A percentile compares a stretch with the other conserved stretches of the same genome.
These are phyloP conservation scores for Staphylotrichum longicolle DNA, from an alignment of 495 filamentous ascomycete genomes.

Conservation along the genomic window DNA sequence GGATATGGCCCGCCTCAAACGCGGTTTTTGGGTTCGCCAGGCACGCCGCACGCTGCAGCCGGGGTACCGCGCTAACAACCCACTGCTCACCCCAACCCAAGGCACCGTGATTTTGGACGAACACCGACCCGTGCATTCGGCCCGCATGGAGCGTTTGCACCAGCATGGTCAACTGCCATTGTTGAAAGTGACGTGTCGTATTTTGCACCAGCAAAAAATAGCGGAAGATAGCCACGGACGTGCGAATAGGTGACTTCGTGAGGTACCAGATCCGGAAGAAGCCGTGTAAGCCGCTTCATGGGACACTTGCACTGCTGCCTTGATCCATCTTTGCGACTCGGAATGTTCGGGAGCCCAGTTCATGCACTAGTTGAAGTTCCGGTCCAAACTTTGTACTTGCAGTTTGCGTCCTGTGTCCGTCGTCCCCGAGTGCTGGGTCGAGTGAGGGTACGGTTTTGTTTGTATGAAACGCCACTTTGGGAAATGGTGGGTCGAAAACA, in stretches of 20 bases:
- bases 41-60: neutral
- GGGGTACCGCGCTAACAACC: conserved; percentile 31
- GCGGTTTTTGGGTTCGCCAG: neutral
- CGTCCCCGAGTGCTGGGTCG: no score
- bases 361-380: neutral
- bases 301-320: neutral
- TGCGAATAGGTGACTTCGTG: no score
- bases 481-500: conserved; percentile 12
- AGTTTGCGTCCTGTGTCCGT: no score
- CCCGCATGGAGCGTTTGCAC: conserved; percentile 1
- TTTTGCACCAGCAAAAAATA: no score
- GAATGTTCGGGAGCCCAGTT: neutral
- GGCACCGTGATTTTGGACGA: neutral
- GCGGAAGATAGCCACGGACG: no score
- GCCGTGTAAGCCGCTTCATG: conserved; percentile 10
- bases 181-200: neutral
- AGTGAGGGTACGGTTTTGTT: neutral
- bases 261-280: conserved; percentile 6
- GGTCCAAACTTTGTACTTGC: no score
- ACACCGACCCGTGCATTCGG: neutral
- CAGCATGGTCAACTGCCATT: neutral
- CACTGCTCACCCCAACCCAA: conserved; percentile 16
- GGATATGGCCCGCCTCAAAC: neutral
- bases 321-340: neutral
- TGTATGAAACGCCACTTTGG: conserved; percentile 5